Evolutionary conservation across 2,329 filamentous ascomycete genomes (phyloP).

Genomic region (Pseudogymnoascus pannorum): DNA sequence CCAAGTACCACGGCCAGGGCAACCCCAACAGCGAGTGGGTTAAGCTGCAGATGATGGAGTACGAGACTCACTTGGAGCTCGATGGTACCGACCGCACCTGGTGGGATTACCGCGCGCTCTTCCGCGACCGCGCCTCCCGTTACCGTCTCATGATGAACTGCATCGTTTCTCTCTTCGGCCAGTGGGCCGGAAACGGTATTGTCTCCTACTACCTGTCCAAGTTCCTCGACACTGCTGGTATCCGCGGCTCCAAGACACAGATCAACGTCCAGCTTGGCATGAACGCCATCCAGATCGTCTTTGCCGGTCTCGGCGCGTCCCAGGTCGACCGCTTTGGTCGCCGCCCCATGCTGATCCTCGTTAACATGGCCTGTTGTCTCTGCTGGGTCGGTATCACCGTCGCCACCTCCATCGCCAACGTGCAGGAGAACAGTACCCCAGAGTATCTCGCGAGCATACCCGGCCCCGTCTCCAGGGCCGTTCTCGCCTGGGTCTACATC

Average conservation of each 20-base stretch:
- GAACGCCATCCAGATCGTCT: slow-evolving; percentile 47
- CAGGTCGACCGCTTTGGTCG: slow-evolving; percentile 51
- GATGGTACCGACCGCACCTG: slow-evolving; percentile 8
- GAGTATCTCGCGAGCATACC: neutral
- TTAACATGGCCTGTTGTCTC: slow-evolving; percentile 40
- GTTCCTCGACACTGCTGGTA: slow-evolving; percentile 39
- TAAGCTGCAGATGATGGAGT: slow-evolving; percentile 40
- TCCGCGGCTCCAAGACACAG: slow-evolving; percentile 36
- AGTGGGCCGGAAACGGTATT: slow-evolving; percentile 11
- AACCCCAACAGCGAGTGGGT: slow-evolving; percentile 44
- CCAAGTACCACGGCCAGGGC: slow-evolving; percentile 49
- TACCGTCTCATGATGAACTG: slow-evolving; percentile 2
- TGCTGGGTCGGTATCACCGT: slow-evolving; percentile 46
- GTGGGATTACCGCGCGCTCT: slow-evolving; percentile 10
- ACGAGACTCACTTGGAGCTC: slow-evolving; percentile 37
- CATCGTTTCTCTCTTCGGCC: neutral
- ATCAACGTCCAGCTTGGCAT: slow-evolving; percentile 45
- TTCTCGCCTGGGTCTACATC: slow-evolving; percentile 47
- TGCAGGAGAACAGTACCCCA: neutral
- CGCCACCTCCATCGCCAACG: slow-evolving; percentile 27
- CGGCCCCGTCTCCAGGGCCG: slow-evolving; percentile 34
- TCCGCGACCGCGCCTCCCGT: slow-evolving; percentile 9
- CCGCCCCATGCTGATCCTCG: slow-evolving; percentile 45
- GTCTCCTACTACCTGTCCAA: slow-evolving; percentile 20
- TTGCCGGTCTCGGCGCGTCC: slow-evolving; percentile 47